Evolutionary conservation across 2,329 filamentous ascomycete genomes (phyloP), one percentile per base, ranked within the genome.

Genomic region (Alternaria sp.): DNA sequence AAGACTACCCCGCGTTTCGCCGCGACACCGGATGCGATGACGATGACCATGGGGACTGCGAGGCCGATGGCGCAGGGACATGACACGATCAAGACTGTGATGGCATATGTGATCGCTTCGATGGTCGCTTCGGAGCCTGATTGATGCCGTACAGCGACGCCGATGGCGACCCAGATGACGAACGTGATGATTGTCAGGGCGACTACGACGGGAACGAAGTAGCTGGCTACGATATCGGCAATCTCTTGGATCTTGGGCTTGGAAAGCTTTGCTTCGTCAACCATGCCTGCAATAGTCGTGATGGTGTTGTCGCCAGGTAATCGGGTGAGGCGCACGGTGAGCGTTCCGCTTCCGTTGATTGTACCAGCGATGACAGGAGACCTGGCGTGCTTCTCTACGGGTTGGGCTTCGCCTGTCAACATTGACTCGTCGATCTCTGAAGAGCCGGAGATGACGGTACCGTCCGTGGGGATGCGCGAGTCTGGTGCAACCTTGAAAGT

Each of bases 41-140:
- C 88, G n/a, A 94, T 80, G 1, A 94, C 92, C 90, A 94, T 93
- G 0, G 92, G 92, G 0, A 93, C 90, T 0, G 90, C 90, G 2
- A 91, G 83, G 0, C 91, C 92, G 47, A 96, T 87, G 0, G 91
- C 92, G 61, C 92, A 95, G 0, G 92, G 92, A 68, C 92, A 95
- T 0, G 91, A 93, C 0, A 95, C 88, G n/a, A 91, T 89, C 5
- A 93, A 83, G 0, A 91, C 89, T 0, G 91, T 86, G 61, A 94
- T 92, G 1, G 88, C 81, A 64, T 92, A 94, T 0, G 90, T 93
- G 51, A 93, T 86, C 0, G 91, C 90, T 28, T 86, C 80, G 1
- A 87, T 84, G 0, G 83, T 80, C 1, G 90, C 87, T 55, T 85
- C 80, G 0, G 83, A 81, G 3, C 70, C 78, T 28, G 71, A 61